Conservation (phyloP, 176 grass and related monocot genomes). For the Musa itinerans region DNA sequence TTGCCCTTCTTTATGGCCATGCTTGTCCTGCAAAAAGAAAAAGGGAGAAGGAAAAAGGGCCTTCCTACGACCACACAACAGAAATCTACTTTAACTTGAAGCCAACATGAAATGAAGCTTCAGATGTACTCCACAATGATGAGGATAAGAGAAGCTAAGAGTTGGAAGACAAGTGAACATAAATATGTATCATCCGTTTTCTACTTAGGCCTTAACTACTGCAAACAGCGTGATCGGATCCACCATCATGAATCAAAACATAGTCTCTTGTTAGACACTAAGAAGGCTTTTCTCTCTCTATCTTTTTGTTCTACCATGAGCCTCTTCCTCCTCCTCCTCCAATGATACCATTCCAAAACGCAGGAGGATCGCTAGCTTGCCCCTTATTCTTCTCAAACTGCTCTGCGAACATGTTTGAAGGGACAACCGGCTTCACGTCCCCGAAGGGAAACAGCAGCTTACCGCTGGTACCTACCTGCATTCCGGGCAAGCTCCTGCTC, state of each 20-base stretch:
- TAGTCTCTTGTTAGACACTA: no score
- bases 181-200: neutral
- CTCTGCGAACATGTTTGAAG: neutral
- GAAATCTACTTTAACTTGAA: neutral
- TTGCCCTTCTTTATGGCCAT: no score
- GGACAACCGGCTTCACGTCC: neutral
- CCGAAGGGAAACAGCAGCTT: slow-evolving; percentile 14
- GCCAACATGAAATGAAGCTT: slow-evolving; percentile 21
- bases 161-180: neutral
- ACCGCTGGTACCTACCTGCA: neutral
- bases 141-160: no score
- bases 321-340: neutral
- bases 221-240: neutral
- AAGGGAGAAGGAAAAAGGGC: no score
- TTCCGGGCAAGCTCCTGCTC: neutral
- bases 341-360: slow-evolving; percentile 14
- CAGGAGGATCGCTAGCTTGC: slow-evolving; percentile 9
- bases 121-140: neutral
- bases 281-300: no score
- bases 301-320: slow-evolving; percentile 5
- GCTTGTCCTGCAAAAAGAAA: no score
- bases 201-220: neutral
- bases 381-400: slow-evolving; percentile 10
- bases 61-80: no score
- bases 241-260: neutral